These are phyloP conservation scores for Fusarium burgessii DNA, from an alignment of 2,329 filamentous ascomycete species.

Conservation along the genomic window DNA sequence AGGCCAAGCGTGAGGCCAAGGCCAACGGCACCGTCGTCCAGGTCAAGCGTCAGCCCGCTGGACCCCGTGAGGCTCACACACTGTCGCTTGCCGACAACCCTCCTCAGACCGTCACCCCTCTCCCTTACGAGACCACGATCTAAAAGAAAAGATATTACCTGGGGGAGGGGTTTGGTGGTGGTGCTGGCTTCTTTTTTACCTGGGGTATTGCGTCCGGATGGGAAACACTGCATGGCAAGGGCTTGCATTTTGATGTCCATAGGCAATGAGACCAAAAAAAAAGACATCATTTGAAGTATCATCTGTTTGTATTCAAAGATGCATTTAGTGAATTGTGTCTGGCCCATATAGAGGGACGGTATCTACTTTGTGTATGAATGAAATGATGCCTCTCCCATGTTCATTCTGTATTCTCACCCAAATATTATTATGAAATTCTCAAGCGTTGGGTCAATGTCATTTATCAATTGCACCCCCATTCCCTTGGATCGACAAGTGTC, in stretches of 20 bases:
- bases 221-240: constrained; percentile 59
- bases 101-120: constrained; percentile 90
- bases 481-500: too few species aligned
- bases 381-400: constrained; percentile 12
- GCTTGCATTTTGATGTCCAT: constrained; percentile 58
- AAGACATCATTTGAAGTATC: constrained; percentile 51
- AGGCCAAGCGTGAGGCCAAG: constrained; percentile 93
- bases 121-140: constrained; percentile 98
- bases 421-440: not conserved
- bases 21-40: constrained; percentile 85
- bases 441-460: not conserved
- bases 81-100: constrained; percentile 84
- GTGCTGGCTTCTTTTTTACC: constrained; percentile 55
- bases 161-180: constrained; percentile 41
- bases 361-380: constrained; percentile 18
- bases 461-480: too few species aligned
- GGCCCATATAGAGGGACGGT: constrained; percentile 5
- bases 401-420: not conserved
- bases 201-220: constrained; percentile 59
- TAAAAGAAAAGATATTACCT: constrained; percentile 66
- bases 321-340: constrained; percentile 37
- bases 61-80: constrained; percentile 83
- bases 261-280: constrained; percentile 53
- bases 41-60: constrained; percentile 89
- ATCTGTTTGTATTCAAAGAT: constrained; percentile 39